A percentile compares a stretch with the other conserved stretches of the same genome.
Conservation (phyloP, 768 basidiomycete genomes). For the Pholiota microspora region DNA sequence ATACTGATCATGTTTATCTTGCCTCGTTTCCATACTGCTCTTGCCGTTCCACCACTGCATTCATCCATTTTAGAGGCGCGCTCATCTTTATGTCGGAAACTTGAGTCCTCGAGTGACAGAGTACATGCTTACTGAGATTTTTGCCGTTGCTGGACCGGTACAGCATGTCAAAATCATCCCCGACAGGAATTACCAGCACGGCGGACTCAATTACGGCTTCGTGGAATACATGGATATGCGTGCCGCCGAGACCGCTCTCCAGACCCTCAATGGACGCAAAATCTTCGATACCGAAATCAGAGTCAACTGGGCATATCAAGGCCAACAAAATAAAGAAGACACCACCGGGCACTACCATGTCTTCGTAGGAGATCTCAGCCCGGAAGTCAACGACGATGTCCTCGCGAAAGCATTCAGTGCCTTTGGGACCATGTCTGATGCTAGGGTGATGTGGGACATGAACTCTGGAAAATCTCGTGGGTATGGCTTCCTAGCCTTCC, state of each 20-base stretch:
- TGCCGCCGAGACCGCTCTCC: constrained; percentile 97
- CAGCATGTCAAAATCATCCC: constrained; percentile 99
- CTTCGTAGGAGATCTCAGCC: constrained; percentile 99
- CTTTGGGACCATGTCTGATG: constrained; percentile 95
- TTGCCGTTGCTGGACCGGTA: constrained; percentile 94
- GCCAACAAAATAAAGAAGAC: constrained; percentile 98
- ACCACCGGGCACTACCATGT: constrained; percentile 97
- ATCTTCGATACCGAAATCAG: constrained; percentile 99
- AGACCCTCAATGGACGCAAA: constrained; percentile 97
- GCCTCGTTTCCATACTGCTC: constrained; percentile 15
- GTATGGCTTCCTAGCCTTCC: constrained; percentile 97
- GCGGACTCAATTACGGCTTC: constrained; percentile 98
- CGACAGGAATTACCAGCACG: constrained; percentile 98
- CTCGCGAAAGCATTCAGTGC: constrained; percentile 96
- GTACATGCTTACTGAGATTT: constrained; percentile 98
- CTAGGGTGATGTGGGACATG: constrained; percentile 99
- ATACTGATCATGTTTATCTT: constrained; percentile 30
- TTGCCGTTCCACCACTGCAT: constrained; percentile 16
- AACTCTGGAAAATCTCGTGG: constrained; percentile 98
- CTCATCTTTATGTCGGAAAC: constrained; percentile 99
- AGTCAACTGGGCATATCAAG: constrained; percentile 99
- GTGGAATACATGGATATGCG: constrained; percentile 99
- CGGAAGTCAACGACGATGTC: constrained; percentile 98
- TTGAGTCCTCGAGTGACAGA: constrained; percentile 97
- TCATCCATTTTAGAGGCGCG: constrained; percentile 60